A percentile compares a stretch with the other conserved stretches of the same genome.
Evolutionary conservation across 306 rosid genomes (phyloP).

Genomic region (Rosa chinensis): DNA sequence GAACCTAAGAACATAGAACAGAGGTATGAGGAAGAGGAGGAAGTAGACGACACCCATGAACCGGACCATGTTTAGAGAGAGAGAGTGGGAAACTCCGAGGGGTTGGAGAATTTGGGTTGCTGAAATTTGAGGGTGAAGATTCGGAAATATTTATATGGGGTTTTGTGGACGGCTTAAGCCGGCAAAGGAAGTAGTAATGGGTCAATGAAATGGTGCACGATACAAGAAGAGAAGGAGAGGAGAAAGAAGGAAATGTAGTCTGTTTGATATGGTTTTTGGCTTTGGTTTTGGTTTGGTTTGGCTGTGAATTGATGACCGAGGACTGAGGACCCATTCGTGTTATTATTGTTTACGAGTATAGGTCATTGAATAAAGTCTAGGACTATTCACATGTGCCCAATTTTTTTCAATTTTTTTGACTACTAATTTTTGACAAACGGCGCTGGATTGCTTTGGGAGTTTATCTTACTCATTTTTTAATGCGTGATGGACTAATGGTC

Average conservation of each 20-base stretch:
- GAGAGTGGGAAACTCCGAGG: neutral
- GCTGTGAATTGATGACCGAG: conserved; percentile 40
- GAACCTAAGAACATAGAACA: conserved; percentile 35
- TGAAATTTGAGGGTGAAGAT: neutral
- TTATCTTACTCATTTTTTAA: too few relatives aligned
- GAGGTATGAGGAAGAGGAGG: conserved; percentile 30
- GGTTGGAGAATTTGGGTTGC: neutral
- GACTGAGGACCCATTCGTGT: conserved; percentile 6
- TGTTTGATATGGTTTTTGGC: neutral
- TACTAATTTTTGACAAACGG: conserved; percentile 1
- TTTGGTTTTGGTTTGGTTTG: conserved; percentile 18
- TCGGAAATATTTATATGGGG: neutral
- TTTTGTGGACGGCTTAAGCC: conserved; percentile 29
- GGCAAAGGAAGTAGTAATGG: conserved; percentile 33
- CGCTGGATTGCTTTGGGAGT: neutral
- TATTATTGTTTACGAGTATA: neutral
- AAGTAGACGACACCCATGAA: conserved; percentile 14
- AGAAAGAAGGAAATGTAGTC: neutral
- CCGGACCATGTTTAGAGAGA: conserved; percentile 2
- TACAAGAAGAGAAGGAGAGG: neutral
- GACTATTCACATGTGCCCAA: neutral
- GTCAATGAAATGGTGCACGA: conserved; percentile 21
- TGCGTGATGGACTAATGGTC: neutral
- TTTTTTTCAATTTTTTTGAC: conserved; percentile 10
- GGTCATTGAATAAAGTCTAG: neutral